Evolutionary conservation across 805 yeast species (phyloP), one percentile per base, ranked within the genome.

Genomic region (Wickerhamiella azymoides): DNA sequence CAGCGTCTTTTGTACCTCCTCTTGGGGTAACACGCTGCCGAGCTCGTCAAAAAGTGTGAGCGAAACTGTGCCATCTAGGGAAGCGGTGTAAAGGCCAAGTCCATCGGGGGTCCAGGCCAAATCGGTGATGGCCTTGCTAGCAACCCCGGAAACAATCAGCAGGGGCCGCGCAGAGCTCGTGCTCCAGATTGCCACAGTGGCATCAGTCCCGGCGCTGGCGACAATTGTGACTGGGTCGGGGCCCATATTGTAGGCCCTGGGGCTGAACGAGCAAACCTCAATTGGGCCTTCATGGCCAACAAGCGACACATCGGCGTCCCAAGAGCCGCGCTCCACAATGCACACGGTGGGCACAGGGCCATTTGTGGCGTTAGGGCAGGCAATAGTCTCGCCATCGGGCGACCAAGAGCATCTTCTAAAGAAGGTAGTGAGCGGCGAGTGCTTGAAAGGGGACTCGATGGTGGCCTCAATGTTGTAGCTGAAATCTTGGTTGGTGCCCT

Each of bases 201-300:
- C 78, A 62, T 89, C 98, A 62, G 89, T 97, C 10, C 97, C 97
- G 11, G 89, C 96, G 25, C 96, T 82, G 2, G 96, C 96, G n/a
- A 89, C 68, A 0, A 89, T 74, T 0, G 95, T 80, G 17, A 54
- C 54, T 11, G 52, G 44, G 14, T 43, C 50, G 8, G 30, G 37
- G 36, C 8, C 26, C 10, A 40, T 19, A 27, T 42, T 25, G 47
- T 61, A 68, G 48, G 63, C 55, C 7, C 70, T 55, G 1, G 71
- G 72, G 30, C 76, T 70, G 53, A 77, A 77, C 1, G 73, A 60
- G 41, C 79, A 76, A 8, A 75, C 81, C 57, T 77, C 82, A 47
- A 77, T 73, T 0, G 82, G 80, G 1, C 79, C 80, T 51, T 76
- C 81, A 50, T 79, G 84, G 10, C 86, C 86, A 36, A 79, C 71